Evolutionary conservation across 768 basidiomycete genomes (phyloP), one percentile per base, ranked within the genome.

Genomic region (Clavulina sp.): DNA sequence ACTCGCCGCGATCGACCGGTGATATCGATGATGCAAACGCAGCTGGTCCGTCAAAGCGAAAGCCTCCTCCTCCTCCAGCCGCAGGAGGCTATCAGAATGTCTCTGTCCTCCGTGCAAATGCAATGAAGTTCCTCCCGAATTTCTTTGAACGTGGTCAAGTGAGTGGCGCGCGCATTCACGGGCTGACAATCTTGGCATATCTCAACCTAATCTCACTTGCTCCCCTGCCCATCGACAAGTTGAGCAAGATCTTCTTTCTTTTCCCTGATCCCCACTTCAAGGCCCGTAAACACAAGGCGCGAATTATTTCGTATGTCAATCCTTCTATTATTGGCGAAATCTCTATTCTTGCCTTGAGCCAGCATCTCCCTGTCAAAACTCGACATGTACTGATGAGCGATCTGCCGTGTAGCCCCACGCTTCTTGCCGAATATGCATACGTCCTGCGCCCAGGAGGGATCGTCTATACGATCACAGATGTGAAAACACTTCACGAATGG

Each of bases 231-330:
- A 26, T 24, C 3, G 26, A 33, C 5, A 57, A 70, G 56, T 72
- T 99, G 33, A 81, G 84, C 19, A 80, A 93, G 46, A 72, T 99
- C 48, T 99, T 99, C 69, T 97, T 99, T 71, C 76, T 97, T 53
- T 99, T 97, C 67, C 95, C 95, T 38, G 95, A 99, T 66, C 95
- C 95, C 0, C 95, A 97, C 65, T 99, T 99, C 76, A 97, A 99
- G 65, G 73, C 77, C 5, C 80, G 92, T 60, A 99, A 99, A 65
- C 93, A 97, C 72, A 99, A 99, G 69, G 93, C 93, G 1, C 81
- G 95, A 61, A 97, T 97, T 63, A 92, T 97, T 62, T 95, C 92
- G 49, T 68, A 48, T 51, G 69, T 61, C 13, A 29, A 19, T 26
- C 6, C 26, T 5, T 30, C 33, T 30, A 33, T 6, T 26, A 13